phyloP scores from a whole-genome alignment of 2,329 filamentous ascomycete species.

The Aureobasidium pullulans region DNA sequence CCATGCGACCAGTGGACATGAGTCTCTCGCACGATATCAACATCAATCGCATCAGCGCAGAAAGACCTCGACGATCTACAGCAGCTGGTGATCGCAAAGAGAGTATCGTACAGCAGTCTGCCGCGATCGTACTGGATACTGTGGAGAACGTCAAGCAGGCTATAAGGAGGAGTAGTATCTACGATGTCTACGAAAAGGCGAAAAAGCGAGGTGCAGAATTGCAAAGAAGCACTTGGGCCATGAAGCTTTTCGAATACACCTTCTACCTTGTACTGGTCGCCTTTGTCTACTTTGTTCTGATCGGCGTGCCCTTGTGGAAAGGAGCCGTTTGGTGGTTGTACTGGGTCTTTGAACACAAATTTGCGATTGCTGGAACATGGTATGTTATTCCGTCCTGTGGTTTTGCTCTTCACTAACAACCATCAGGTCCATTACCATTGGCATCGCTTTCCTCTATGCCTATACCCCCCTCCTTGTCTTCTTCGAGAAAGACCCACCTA shows the following conservation, averaged over 20 bases:
- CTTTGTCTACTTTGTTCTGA: constrained; percentile 41
- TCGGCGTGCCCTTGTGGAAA: constrained; percentile 41
- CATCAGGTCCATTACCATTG: constrained; percentile 30
- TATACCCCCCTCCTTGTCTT: constrained; percentile 25
- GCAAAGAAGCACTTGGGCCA: constrained; percentile 26
- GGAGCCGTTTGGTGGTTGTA: constrained; percentile 39
- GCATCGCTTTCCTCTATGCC: constrained; percentile 25
- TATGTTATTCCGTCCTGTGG: not conserved
- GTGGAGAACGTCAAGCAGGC: not conserved
- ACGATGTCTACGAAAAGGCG: constrained; percentile 20
- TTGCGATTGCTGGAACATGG: constrained; percentile 34
- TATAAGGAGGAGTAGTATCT: constrained; percentile 15
- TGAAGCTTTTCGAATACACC: constrained; percentile 32
- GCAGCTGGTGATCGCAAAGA: not conserved
- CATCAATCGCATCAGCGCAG: not conserved
- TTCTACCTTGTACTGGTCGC: constrained; percentile 31
- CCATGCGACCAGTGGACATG: not conserved
- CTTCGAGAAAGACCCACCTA: constrained; percentile 29
- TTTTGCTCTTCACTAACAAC: not conserved
- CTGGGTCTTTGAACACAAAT: constrained; percentile 33
- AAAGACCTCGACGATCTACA: not conserved
- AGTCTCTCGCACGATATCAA: not conserved
- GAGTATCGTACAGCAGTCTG: constrained; percentile 3
- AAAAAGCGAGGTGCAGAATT: constrained; percentile 17
- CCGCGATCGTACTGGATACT: constrained; percentile 1